Conservation (phyloP, 2,329 filamentous ascomycete species). For the Cladosporium sp. region DNA sequence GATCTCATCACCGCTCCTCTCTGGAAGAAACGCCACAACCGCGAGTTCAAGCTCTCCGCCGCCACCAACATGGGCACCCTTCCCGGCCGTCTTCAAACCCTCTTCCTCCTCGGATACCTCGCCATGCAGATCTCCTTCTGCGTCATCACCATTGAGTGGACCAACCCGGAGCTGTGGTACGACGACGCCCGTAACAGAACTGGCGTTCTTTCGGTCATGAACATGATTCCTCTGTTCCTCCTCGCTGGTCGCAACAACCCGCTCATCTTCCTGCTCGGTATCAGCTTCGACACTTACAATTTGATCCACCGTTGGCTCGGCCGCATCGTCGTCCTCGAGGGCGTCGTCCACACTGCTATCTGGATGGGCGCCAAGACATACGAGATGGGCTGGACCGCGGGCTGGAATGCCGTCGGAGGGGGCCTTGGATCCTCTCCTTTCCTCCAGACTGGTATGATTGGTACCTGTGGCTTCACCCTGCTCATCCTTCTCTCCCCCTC, state of each 20-base stretch:
- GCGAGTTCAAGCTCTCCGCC: slow-evolving; percentile 45
- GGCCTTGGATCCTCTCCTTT: slow-evolving; percentile 40
- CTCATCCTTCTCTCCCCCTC: slow-evolving; percentile 65
- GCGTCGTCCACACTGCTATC: slow-evolving; percentile 58
- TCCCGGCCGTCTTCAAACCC: slow-evolving; percentile 42
- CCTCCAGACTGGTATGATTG: slow-evolving; percentile 58
- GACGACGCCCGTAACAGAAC: slow-evolving; percentile 61
- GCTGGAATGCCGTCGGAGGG: slow-evolving; percentile 44
- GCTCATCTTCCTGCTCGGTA: slow-evolving; percentile 62
- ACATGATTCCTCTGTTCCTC: slow-evolving; percentile 72
- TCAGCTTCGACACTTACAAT: slow-evolving; percentile 80
- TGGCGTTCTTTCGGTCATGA: slow-evolving; percentile 64
- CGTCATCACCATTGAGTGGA: slow-evolving; percentile 51
- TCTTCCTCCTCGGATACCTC: slow-evolving; percentile 44
- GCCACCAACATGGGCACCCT: slow-evolving; percentile 46
- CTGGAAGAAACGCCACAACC: slow-evolving; percentile 43
- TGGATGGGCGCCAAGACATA: slow-evolving; percentile 49
- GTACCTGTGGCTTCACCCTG: slow-evolving; percentile 53
- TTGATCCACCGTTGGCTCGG: slow-evolving; percentile 75
- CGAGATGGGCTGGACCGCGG: slow-evolving; percentile 31
- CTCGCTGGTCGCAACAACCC: slow-evolving; percentile 73
- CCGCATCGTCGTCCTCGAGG: slow-evolving; percentile 66
- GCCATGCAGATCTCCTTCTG: slow-evolving; percentile 43
- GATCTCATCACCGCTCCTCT: slow-evolving; percentile 43
- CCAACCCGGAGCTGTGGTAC: slow-evolving; percentile 60